Percentiles rank a stretch among this genome's conserved stretches.
Evolutionary conservation across 192 early-diverging fungal species (phyloP).

Genomic region (Spinellus fusiger): DNA sequence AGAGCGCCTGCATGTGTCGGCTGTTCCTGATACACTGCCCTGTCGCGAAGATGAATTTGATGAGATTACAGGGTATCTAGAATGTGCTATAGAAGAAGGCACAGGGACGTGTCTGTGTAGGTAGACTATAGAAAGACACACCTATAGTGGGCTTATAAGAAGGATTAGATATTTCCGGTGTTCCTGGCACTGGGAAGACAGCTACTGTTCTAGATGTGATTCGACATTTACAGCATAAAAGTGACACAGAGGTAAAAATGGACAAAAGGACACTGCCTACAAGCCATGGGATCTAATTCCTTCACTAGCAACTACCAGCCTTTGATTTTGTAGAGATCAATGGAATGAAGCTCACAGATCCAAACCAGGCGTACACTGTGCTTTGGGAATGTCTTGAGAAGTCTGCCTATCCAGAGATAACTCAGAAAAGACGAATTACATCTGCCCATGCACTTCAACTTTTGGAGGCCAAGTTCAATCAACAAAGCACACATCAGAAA

Average conservation of each 20-base stretch:
- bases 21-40: slow-evolving; percentile 86
- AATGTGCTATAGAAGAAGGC: slow-evolving; percentile 75
- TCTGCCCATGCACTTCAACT: slow-evolving; percentile 73
- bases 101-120: slow-evolving; percentile 83
- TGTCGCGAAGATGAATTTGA: slow-evolving; percentile 91
- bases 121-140: slow-evolving; percentile 7
- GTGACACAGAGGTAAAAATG: slow-evolving; percentile 43
- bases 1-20: slow-evolving; percentile 80
- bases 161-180: slow-evolving; percentile 80
- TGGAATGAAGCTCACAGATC: slow-evolving; percentile 95
- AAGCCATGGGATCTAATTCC: not conserved
- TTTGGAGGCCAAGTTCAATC: slow-evolving; percentile 67
- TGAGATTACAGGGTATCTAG: slow-evolving; percentile 68
- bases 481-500: slow-evolving; percentile 17
- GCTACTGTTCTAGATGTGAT: slow-evolving; percentile 88
- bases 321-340: slow-evolving; percentile 96
- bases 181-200: slow-evolving; percentile 97
- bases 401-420: slow-evolving; percentile 20
- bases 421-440: slow-evolving; percentile 48
- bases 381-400: slow-evolving; percentile 73
- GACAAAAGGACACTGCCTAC: not conserved
- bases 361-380: slow-evolving; percentile 76
- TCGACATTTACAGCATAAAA: slow-evolving; percentile 55
- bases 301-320: slow-evolving; percentile 45
- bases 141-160: not conserved